Evolutionary conservation across 2,329 filamentous ascomycete species (phyloP).

Genomic region (Hypoxylon sp.): DNA sequence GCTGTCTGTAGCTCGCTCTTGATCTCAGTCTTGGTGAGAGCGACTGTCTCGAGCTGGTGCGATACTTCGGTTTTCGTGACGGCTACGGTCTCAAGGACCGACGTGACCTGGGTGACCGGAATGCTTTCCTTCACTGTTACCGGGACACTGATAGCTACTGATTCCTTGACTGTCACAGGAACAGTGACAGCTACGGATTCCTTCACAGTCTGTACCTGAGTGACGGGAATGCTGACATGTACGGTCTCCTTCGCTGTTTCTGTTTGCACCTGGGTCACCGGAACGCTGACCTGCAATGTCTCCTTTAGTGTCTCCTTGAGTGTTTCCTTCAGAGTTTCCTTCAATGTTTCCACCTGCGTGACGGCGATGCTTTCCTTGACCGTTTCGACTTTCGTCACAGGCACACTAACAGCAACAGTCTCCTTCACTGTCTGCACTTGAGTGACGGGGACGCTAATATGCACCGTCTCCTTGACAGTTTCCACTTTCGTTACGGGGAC

Average conservation of each 20-base stretch:
- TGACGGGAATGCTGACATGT: conserved; percentile 24
- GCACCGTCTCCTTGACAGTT: conserved; percentile 26
- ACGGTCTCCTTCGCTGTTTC: conserved; percentile 29
- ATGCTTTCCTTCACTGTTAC: conserved; percentile 20
- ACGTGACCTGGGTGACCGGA: conserved; percentile 24
- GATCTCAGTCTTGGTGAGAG: conserved; percentile 37
- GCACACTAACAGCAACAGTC: conserved; percentile 8
- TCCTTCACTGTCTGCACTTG: conserved; percentile 25
- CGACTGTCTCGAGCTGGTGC: conserved; percentile 31
- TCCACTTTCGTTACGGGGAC: conserved; percentile 28
- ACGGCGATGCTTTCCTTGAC: conserved; percentile 22
- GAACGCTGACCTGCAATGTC: conserved; percentile 29
- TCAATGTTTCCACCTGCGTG: conserved; percentile 23
- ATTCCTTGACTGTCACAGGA: conserved; percentile 21
- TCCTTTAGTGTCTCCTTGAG: conserved; percentile 33
- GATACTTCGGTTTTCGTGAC: conserved; percentile 33
- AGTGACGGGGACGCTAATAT: conserved; percentile 18
- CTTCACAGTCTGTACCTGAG: conserved; percentile 16
- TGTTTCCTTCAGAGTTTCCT: conserved; percentile 17
- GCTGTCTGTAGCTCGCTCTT: conserved; percentile 28
- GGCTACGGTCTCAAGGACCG: conserved; percentile 23
- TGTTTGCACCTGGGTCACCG: conserved; percentile 18
- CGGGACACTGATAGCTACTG: conserved; percentile 21
- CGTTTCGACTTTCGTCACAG: conserved; percentile 35
- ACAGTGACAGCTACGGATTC: conserved; percentile 19